Base-by-base conservation (phyloP, 352 stramenopile genomes). In the Paralagenidium karlingii region DNA sequence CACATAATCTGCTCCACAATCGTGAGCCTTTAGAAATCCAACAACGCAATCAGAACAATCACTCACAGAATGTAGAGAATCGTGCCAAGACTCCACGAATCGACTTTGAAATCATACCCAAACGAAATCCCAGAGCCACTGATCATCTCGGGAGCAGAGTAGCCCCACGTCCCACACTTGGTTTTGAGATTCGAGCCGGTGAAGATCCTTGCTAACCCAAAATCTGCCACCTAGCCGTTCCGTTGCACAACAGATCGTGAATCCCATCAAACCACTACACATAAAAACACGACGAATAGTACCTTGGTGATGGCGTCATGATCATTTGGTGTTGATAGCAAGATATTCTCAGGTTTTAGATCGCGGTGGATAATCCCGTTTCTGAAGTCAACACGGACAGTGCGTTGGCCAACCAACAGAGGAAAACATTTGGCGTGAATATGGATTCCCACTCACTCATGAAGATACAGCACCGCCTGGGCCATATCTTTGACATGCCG, bases 161-260 rank as follows among this genome's bases (percentile, higher is more conserved):
- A 88, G 3, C 68, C 73, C 71, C 71, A 84, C 29, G 69, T 87
- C 24, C 73, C 75, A 48, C 69, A 85, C 51, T 83, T 92, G 33
- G 73, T 87, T 55, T 79, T 88, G 25, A 83, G 56, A 37, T 48
- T 79, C 2, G 57, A 70, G 5, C 69, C 68, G 3, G 58, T 76
- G 37, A 84, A 75, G 24, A 89, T 67, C 45, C 82, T 88, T n/a
- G 78, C 78, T 8, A 92, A 57, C 7, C 78, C 78, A 66, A 92
- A 92, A 38, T 92, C 78, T 9, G 78, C 78, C 24, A 88, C 70
- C n/a, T n/a, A n/a, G n/a, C n/a, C n/a, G n/a, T n/a, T n/a, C n/a
- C n/a, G n/a, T n/a, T n/a, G n/a, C n/a, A n/a, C n/a, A n/a, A n/a
- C n/a, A n/a, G n/a, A n/a, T n/a, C n/a, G n/a, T n/a, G n/a, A n/a